Evolutionary conservation across 371 early-diverging fungal species (phyloP).

Genomic region (Lichtheimia ramosa): DNA sequence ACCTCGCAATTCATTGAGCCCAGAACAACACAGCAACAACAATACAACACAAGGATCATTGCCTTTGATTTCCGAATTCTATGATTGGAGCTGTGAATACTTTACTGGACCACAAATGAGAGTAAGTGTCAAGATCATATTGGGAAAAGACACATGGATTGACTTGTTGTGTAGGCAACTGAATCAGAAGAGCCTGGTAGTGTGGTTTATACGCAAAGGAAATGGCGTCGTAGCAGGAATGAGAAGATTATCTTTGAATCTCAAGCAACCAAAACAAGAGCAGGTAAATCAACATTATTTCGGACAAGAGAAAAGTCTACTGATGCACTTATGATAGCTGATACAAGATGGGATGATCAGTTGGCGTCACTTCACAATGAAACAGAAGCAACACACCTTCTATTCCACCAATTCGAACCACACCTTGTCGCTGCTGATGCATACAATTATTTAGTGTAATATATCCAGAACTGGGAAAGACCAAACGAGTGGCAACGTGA

Average conservation of each 20-base stretch:
- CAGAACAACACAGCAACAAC: neutral
- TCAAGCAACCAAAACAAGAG: conserved; percentile 48
- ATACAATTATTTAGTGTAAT: conserved; percentile 50
- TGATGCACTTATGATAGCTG: too few relatives aligned
- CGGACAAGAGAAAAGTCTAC: too few relatives aligned
- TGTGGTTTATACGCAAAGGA: conserved; percentile 71
- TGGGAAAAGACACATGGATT: neutral
- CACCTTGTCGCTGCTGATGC: conserved; percentile 76
- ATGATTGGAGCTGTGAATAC: conserved; percentile 86
- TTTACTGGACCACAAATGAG: conserved; percentile 91
- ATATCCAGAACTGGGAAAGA: neutral
- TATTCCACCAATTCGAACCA: conserved; percentile 80
- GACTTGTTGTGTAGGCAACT: conserved; percentile 51
- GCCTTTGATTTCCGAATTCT: conserved; percentile 66
- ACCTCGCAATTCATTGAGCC: conserved; percentile 3
- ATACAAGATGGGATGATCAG: conserved; percentile 58
- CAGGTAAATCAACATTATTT: conserved; percentile 21
- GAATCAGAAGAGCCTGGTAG: conserved; percentile 87
- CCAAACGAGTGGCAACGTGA: neutral
- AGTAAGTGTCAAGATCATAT: conserved; percentile 31
- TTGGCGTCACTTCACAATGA: conserved; percentile 60
- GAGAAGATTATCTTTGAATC: conserved; percentile 65
- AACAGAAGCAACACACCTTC: conserved; percentile 51
- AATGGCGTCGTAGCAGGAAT: conserved; percentile 78
- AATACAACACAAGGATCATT: conserved; percentile 24